A percentile compares a stretch with the other conserved stretches of the same genome.
Evolutionary conservation across 805 yeast species (phyloP).

Genomic region (Barnettozyma vustinii): DNA sequence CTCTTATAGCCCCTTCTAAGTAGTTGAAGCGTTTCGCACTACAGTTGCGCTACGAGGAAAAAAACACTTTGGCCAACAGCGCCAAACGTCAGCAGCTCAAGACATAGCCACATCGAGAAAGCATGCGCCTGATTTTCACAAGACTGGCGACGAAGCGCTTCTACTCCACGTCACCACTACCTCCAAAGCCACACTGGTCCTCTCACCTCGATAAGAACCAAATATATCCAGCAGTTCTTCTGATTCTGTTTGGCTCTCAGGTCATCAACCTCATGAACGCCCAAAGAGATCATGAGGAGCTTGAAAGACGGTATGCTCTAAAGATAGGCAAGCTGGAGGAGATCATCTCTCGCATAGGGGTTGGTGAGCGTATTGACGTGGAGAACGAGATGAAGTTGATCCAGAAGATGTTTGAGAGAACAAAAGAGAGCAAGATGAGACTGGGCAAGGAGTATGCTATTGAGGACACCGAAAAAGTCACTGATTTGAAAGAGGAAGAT

Average conservation of each 20-base stretch:
- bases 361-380: slow-evolving; percentile 35
- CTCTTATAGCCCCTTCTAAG: not conserved
- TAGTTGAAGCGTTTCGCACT: no score
- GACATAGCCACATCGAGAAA: not conserved
- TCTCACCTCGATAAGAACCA: slow-evolving; percentile 29
- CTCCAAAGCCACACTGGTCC: slow-evolving; percentile 5
- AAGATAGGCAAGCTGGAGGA: slow-evolving; percentile 34
- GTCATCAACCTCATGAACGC: slow-evolving; percentile 40
- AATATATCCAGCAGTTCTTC: slow-evolving; percentile 35
- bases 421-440: slow-evolving; percentile 5
- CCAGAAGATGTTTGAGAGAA: slow-evolving; percentile 28
- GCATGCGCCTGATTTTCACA: not conserved
- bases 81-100: not conserved
- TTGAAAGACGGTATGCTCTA: slow-evolving; percentile 33
- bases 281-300: slow-evolving; percentile 34
- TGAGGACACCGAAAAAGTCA: slow-evolving; percentile 6
- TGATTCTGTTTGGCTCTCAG: slow-evolving; percentile 42
- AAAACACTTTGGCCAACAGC: no score
- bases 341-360: slow-evolving; percentile 32
- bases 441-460: slow-evolving; percentile 16
- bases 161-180: not conserved
- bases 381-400: slow-evolving; percentile 36
- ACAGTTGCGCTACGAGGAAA: no score
- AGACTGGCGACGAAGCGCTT: not conserved
- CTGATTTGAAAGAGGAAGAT: slow-evolving; percentile 14